These are phyloP conservation scores for Leccinum truebloodii DNA, from an alignment of 768 basidiomycete genomes.

Conservation along the genomic window DNA sequence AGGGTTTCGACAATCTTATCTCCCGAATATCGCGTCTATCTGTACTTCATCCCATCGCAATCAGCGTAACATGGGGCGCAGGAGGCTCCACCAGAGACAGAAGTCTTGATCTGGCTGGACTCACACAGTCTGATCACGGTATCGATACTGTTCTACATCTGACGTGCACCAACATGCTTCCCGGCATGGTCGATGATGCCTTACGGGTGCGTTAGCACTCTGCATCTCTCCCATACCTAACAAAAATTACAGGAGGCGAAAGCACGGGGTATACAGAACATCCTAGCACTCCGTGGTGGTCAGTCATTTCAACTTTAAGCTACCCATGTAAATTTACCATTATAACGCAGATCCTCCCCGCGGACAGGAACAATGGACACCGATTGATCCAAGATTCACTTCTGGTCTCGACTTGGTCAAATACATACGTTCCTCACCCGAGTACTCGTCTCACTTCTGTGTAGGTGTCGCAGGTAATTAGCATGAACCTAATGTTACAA, in stretches of 20 bases:
- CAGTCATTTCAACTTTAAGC: constrained; percentile 19
- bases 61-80: constrained; percentile 97
- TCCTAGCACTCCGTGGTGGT: constrained; percentile 94
- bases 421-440: constrained; percentile 77
- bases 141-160: constrained; percentile 91
- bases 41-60: constrained; percentile 74
- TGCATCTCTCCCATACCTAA: constrained; percentile 1
- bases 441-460: constrained; percentile 85
- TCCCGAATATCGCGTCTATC: constrained; percentile 83
- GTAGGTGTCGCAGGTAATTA: constrained; percentile 87
- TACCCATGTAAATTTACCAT: not conserved
- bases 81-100: constrained; percentile 90
- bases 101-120: constrained; percentile 81
- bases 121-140: constrained; percentile 71
- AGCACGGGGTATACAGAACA: constrained; percentile 78
- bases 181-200: constrained; percentile 84
- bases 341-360: constrained; percentile 76
- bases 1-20: constrained; percentile 92
- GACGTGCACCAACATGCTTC: constrained; percentile 96
- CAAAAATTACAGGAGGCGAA: constrained; percentile 64
- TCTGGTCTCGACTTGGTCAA: constrained; percentile 88
- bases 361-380: constrained; percentile 91
- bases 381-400: constrained; percentile 79
- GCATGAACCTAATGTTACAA: not conserved
- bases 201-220: constrained; percentile 57